Base-by-base conservation (phyloP, 129 eudicot genomes). In the Centrapalus pauciflorus region DNA sequence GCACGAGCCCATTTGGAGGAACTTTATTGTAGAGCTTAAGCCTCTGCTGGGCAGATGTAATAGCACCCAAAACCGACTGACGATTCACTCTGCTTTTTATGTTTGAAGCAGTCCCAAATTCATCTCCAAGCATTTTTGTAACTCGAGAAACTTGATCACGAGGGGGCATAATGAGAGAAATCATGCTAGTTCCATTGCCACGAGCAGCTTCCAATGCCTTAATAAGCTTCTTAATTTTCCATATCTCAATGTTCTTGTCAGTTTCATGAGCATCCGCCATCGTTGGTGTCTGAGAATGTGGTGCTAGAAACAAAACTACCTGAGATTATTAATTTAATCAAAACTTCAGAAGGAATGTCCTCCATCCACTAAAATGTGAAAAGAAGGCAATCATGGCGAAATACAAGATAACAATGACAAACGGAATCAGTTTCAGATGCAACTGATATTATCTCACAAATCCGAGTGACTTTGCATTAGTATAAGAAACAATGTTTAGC, bases 141-240 rank as follows among this genome's bases (percentile, higher is more conserved):
- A 76, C 80, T 7, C 80, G 75, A 6, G 80, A 69, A 6, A 76
- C 32, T 63, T 76, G 80, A 54, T 76, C 80, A 6, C 80, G 80
- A 40, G 80, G 80, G 5, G 80, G 80, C 80, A 76, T 76, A n/a
- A 76, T 76, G 10, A 76, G 80, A 60, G 80, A 76, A 0, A 76
- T 76, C 80, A 76, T 76, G 80, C 71, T 76, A n/a, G 80, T 76
- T 49, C 80, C 76, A 4, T 76, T 76, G 61, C 80, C 80, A 51
- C 76, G 69, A 9, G 80, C 80, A 34, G 80, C 76, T 69, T 76
- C 80, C 3, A 76, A 24, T 38, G 76, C 80, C 40, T 76, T 76
- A 32, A 76, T 76, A 37, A 76, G 80, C 55, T 76, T 76, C 69
- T 76, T 76, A 30, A 76, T 76, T 65, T 76, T 76, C 80, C 80